Base-by-base conservation (phyloP, 2,329 filamentous ascomycete genomes). In the Thielaviopsis ethacetica region DNA sequence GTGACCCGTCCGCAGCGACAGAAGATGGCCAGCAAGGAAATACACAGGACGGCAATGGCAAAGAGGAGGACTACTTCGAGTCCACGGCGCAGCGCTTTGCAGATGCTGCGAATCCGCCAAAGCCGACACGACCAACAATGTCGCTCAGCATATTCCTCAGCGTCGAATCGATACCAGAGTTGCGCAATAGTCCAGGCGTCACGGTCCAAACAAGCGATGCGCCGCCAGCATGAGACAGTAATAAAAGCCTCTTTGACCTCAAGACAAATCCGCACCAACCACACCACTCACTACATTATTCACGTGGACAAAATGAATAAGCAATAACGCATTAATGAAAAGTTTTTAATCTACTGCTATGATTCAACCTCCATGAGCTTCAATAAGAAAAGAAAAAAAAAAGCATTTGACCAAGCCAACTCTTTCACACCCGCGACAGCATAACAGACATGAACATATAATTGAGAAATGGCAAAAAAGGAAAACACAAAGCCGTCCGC, bases 121-220 rank as follows among this genome's bases (percentile, higher is more conserved):
- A 71, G n/a, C 71, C 73, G 22, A 67, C 73, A 62, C 72, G 73
- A 62, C 72, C 69, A 22, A 69, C 76, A 57, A 78, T 78, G 17
- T 75, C 80, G 49, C 71, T 88, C 73, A 80, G 77, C 62, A 71
- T 85, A 22, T 82, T 84, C 63, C 67, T 88, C 17, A 80, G 81
- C 0, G 68, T 71, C 26, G 68, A 69, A 15, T 70, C 78, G 13
- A 68, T 87, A 38, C 75, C 77, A 19, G 78, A 81, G 63, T 67
- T 88, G 54, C 79, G 73, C 62, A 71, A 67, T 30, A 73, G 71
- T 50, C 71, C 70, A 24, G 77, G 73, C 38, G 66, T 77, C 3
- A 76, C 74, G 1, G 64, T 73, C 27, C 79, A 80, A 66, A 72
- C 73, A 1, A 76, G 73, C 62, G 66, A 66, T 9, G 68, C 70